Evolutionary conservation across 1,139 yeast species (phyloP).

Genomic region (Debaryomyces psychrophilus): DNA sequence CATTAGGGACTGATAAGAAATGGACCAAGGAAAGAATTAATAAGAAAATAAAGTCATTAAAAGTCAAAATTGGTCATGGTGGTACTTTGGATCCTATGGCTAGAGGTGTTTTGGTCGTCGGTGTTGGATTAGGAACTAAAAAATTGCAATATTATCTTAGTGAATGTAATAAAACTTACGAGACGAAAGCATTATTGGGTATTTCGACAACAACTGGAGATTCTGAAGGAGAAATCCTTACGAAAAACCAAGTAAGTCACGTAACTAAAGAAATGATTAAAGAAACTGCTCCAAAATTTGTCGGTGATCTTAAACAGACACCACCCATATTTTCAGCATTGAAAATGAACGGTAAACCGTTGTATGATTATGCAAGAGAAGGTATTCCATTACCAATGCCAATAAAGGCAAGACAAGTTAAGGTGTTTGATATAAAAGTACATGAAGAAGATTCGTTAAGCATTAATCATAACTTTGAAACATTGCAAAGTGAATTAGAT

Average conservation of each 20-base stretch:
- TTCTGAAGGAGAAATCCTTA: slow-evolving; percentile 78
- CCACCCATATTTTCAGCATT: slow-evolving; percentile 96
- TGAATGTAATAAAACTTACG: slow-evolving; percentile 77
- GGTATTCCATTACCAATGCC: slow-evolving; percentile 83
- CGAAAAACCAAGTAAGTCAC: slow-evolving; percentile 59
- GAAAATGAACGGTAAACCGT: slow-evolving; percentile 91
- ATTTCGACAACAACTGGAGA: slow-evolving; percentile 94
- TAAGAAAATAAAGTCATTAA: slow-evolving; percentile 53
- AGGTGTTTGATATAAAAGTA: slow-evolving; percentile 57
- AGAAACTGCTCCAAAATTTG: slow-evolving; percentile 59
- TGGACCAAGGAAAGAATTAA: slow-evolving; percentile 48
- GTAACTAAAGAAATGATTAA: slow-evolving; percentile 58
- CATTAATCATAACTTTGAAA: slow-evolving; percentile 57
- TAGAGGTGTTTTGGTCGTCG: slow-evolving; percentile 88
- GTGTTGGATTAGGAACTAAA: slow-evolving; percentile 90
- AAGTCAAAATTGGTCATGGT: slow-evolving; percentile 94
- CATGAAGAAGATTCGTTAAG: slow-evolving; percentile 55
- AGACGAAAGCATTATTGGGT: slow-evolving; percentile 84
- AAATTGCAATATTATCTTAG: slow-evolving; percentile 68
- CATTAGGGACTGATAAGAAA: slow-evolving; percentile 49
- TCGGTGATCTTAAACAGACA: slow-evolving; percentile 81
- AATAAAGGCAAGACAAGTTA: slow-evolving; percentile 75
- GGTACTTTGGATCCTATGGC: slow-evolving; percentile 97
- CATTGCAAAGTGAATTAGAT: slow-evolving; percentile 53
- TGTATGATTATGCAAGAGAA: slow-evolving; percentile 92